phyloP scores from a whole-genome alignment of 352 stramenopile species.

The Globisporangium cederbergense region DNA sequence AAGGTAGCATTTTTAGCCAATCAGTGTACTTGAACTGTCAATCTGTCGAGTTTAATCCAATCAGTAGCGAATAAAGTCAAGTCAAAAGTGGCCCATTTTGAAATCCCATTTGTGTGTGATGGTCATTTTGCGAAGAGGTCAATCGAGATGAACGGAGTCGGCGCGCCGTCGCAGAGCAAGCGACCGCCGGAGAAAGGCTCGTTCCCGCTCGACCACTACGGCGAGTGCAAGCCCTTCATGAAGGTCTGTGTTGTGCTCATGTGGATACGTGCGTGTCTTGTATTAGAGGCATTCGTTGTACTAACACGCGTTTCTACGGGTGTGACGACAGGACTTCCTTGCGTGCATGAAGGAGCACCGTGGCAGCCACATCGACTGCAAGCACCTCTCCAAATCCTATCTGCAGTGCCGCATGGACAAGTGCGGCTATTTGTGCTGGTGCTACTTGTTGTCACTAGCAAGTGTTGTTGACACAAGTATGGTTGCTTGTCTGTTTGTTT shows the following conservation, averaged over 20 bases:
- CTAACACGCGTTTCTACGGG: background rate
- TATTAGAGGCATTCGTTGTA: background rate
- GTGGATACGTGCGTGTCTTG: background rate
- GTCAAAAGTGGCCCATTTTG: background rate
- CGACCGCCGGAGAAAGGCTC: slow-evolving; percentile 87
- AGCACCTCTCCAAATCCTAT: slow-evolving; percentile 84
- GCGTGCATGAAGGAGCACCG: slow-evolving; percentile 77
- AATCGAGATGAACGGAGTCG: slow-evolving; percentile 72
- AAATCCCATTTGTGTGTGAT: too few relatives aligned
- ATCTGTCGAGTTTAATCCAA: background rate
- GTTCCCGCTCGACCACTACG: slow-evolving; percentile 89
- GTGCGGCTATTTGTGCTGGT: slow-evolving; percentile 30
- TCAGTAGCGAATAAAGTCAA: background rate
- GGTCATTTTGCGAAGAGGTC: too few relatives aligned
- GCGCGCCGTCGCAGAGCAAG: slow-evolving; percentile 66
- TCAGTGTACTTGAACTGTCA: background rate
- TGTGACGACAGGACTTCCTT: slow-evolving; percentile 57
- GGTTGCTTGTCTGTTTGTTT: slow-evolving; percentile 1
- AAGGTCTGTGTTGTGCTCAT: slow-evolving; percentile 34
- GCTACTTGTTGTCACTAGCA: background rate
- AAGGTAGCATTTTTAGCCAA: background rate
- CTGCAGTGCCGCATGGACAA: slow-evolving; percentile 89
- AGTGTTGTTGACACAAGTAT: background rate
- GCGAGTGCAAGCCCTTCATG: slow-evolving; percentile 88
- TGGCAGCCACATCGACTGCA: slow-evolving; percentile 88